Evolutionary conservation across 148 eudicot species (phyloP).

Genomic region (Pouteria glomerata): DNA sequence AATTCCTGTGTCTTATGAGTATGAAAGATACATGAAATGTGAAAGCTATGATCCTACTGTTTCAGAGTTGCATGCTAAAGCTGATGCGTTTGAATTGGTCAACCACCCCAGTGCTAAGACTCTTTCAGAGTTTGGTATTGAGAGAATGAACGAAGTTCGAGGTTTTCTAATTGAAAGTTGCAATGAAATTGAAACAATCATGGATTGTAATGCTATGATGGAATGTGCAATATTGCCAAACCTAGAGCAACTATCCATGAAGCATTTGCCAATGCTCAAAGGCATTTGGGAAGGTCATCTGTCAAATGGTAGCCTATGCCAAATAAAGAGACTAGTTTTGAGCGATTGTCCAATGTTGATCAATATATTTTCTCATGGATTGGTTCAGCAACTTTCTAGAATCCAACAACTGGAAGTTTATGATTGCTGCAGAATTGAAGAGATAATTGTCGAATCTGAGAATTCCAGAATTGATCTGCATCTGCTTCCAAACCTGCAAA

Average conservation of each 20-base stretch:
- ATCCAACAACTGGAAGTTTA: slow-evolving; percentile 2
- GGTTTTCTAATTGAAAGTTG: slow-evolving; percentile 1
- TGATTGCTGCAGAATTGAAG: background rate
- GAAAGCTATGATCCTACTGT: background rate
- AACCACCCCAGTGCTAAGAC: slow-evolving; percentile 6
- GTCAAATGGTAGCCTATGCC: background rate
- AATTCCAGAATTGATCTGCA: background rate
- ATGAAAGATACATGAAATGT: slow-evolving; percentile 14
- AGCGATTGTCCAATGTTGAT: background rate
- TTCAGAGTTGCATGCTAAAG: slow-evolving; percentile 3
- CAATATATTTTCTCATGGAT: background rate
- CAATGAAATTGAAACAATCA: background rate
- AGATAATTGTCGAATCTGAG: background rate
- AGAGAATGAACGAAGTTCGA: background rate
- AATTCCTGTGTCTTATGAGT: slow-evolving; percentile 4
- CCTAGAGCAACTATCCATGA: background rate
- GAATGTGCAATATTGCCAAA: background rate
- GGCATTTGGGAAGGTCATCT: background rate
- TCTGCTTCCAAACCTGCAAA: background rate
- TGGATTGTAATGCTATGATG: background rate
- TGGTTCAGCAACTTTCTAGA: background rate
- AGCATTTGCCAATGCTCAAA: background rate
- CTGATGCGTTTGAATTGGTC: slow-evolving; percentile 12
- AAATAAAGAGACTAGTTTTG: background rate
- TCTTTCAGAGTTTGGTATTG: background rate